Base-by-base conservation (phyloP, 163 green algal genomes). In the Trebouxiophyceae sp. region DNA sequence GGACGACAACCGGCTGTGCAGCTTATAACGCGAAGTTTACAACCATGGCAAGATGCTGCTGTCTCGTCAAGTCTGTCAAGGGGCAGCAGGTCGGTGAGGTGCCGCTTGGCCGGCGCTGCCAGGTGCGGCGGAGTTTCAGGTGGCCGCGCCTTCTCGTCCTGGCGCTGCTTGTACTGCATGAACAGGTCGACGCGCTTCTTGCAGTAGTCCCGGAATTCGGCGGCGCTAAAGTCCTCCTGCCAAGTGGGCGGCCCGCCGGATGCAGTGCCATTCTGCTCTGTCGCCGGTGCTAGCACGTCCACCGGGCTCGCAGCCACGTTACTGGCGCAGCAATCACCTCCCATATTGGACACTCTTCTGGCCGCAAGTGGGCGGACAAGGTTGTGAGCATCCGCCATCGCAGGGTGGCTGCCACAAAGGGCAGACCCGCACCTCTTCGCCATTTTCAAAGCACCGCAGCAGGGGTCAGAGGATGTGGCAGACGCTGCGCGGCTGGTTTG, bases 131-230 rank as follows among this genome's bases (percentile, higher is more conserved):
- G 54, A 19, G 24, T 59, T 59, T 8, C 23, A 29, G 23, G 12
- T 29, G 19, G 28, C 30, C n/a, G 34, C 27, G 62, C 62, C 44
- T 69, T 69, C 0, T 76, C 73, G 19, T 71, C 24, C 59, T 93
- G 63, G 1, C 88, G 76, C 16, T 68, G 65, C 29, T 76, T 65
- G 67, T 89, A 95, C 47, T 90, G 54, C 39, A 95, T 81, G 62
- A 98, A 98, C 0, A 97, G 77, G 4, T 93, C 65, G 34, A 98
- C 81, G n/a, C 92, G 79, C 68, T 89, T 88, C 27, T 84, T 45
- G 62, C 94, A 96, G 69, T 94, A 98, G 0, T 77, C 77, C 47
- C 71, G 59, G 34, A 87, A 80, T 46, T 87, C 68, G 2, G 72
- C 68, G 30, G 77, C 76, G 39, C 33, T 22, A 8, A 45, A 32